phyloP scores from a whole-genome alignment of 2,329 filamentous ascomycete genomes.

The Acarospora socialis region DNA sequence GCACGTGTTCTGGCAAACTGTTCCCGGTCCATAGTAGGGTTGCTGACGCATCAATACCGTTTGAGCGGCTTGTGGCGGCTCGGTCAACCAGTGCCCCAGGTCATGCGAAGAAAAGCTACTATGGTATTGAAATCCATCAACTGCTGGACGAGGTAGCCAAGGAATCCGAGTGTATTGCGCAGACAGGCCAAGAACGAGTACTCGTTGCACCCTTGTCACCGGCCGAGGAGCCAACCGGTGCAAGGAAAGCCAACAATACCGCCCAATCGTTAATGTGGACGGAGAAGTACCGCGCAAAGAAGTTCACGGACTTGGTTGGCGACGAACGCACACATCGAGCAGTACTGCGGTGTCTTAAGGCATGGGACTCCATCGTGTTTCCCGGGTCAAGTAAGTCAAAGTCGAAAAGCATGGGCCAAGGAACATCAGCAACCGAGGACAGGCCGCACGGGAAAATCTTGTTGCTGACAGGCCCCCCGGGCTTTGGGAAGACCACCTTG shows the following conservation, averaged over 20 bases:
- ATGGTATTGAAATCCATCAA: constrained; percentile 81
- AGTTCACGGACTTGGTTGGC: constrained; percentile 84
- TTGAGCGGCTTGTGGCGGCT: constrained; percentile 39
- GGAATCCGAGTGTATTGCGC: constrained; percentile 32
- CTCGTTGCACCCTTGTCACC: constrained; percentile 8
- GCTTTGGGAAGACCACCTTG: constrained; percentile 87
- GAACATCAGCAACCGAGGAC: constrained; percentile 46
- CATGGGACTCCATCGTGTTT: constrained; percentile 87
- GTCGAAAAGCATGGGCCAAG: constrained; percentile 30
- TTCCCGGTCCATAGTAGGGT: constrained; percentile 30
- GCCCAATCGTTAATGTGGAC: constrained; percentile 56
- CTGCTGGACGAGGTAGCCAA: constrained; percentile 58
- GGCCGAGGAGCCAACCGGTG: constrained; percentile 20
- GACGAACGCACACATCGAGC: constrained; percentile 86
- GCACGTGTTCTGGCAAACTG: constrained; percentile 35
- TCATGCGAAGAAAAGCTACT: constrained; percentile 54
- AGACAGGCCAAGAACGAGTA: constrained; percentile 19
- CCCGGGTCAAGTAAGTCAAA: constrained; percentile 55
- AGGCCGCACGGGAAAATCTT: constrained; percentile 75
- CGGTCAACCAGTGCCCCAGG: constrained; percentile 37
- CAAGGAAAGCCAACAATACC: constrained; percentile 23
- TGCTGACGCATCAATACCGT: constrained; percentile 26
- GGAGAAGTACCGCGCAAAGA: constrained; percentile 87
- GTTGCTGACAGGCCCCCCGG: constrained; percentile 79
- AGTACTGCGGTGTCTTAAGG: constrained; percentile 85